These are phyloP conservation scores for Lyophyllum shimeji DNA, from an alignment of 768 basidiomycete genomes.

Conservation along the genomic window DNA sequence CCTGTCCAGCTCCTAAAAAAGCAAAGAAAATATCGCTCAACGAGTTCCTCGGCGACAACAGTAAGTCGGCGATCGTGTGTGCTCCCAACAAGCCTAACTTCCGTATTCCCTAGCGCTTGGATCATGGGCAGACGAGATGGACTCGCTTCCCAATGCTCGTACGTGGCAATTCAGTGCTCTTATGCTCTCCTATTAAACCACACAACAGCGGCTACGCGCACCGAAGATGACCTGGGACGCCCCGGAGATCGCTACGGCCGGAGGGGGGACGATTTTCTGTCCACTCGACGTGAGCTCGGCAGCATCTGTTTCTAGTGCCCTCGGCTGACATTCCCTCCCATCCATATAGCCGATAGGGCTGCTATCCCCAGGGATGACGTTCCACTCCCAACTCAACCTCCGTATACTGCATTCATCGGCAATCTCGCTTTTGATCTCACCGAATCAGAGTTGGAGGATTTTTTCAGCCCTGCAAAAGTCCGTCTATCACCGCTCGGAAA, in stretches of 20 bases:
- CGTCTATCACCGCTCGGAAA: conserved; percentile 5
- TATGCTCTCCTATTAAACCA: conserved; percentile 9
- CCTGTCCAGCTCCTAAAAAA: conserved; percentile 77
- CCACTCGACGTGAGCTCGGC: conserved; percentile 54
- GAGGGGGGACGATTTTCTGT: conserved; percentile 65
- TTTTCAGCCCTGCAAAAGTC: conserved; percentile 72
- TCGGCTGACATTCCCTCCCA: conserved; percentile 10
- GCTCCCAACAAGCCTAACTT: conserved; percentile 14
- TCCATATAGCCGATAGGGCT: conserved; percentile 50
- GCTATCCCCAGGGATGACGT: conserved; percentile 80
- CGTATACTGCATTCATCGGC: conserved; percentile 96
- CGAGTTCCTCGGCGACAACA: conserved; percentile 85
- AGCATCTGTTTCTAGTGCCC: conserved; percentile 1
- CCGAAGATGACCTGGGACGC: conserved; percentile 61
- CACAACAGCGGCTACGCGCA: conserved; percentile 62
- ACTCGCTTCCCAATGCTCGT: conserved; percentile 90
- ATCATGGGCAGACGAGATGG: conserved; percentile 99
- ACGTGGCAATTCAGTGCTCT: conserved; percentile 34
- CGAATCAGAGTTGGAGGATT: conserved; percentile 77
- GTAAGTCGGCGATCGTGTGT: conserved; percentile 48
- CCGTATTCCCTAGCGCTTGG: conserved; percentile 59
- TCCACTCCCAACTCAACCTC: conserved; percentile 92
- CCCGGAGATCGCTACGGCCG: conserved; percentile 55
- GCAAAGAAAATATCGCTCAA: conserved; percentile 90
- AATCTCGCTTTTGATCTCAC: conserved; percentile 93